Evolutionary conservation across 2,329 filamentous ascomycete species (phyloP), one percentile per base, ranked within the genome.

Genomic region (Hysterium pulicare): DNA sequence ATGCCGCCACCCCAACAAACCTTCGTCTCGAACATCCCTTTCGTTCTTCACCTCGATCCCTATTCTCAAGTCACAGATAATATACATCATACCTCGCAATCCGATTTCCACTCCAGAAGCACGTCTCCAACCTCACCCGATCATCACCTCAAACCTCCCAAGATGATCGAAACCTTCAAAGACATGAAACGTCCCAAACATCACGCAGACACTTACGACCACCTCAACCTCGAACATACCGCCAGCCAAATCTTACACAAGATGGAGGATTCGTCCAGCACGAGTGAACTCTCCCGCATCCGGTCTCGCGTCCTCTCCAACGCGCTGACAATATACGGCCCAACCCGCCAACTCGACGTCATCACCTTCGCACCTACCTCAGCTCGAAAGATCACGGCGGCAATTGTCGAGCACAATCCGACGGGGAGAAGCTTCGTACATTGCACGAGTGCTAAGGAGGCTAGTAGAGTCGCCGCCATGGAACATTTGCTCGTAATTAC

Each of bases 371-470:
- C 58, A 19, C 54, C 54, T 38, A 58, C 56, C 47, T 62, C 58
- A 28, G 58, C 57, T 45, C 55, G 54, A 50, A 61, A 55, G 51
- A 61, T 60, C 46, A 58, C 50, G 40, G 62, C 61, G 48, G 61
- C 59, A 44, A 62, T 65, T 48, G 58, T 66, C 47, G 62, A 66
- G 47, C 62, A 66, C 54, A 61, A 59, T 51, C 57, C 56, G 32
- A 55, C 48, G 38, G 60, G 57, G 53, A 60, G 55, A 41, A 62
- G 61, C 7, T 66, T 56, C 42, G 49, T 65, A 6, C 62, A 66
- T 45, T 65, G 61, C 42, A 50, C 49, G 26, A 62, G 58, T 16
- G 59, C 62, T 5, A 60, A 60, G 17, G 62, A 66, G 40, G 42
- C 52, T 26, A 56, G 59, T 0, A 54, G 62, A 5, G 45, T 60